Conservation (phyloP, 805 yeast species). For the Hanseniaspora taiwanica region DNA sequence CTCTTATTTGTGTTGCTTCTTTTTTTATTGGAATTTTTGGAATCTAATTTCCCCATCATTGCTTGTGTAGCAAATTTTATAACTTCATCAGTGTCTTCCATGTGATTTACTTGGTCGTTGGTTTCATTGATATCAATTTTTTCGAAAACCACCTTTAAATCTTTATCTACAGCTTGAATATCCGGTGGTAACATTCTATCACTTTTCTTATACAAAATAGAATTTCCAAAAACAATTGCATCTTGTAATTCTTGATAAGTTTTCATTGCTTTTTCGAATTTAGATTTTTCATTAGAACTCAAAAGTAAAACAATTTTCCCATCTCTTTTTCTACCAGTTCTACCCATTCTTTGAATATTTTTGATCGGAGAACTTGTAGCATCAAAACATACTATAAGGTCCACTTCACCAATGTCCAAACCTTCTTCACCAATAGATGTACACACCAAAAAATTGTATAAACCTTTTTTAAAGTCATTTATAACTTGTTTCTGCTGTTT, state of each 20-base stretch:
- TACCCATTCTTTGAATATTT: constrained; percentile 90
- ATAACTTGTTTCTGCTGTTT: constrained; percentile 73
- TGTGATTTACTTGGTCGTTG: constrained; percentile 38
- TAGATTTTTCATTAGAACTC: constrained; percentile 62
- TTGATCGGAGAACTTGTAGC: constrained; percentile 89
- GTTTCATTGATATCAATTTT: constrained; percentile 60
- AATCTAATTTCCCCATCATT: constrained; percentile 32
- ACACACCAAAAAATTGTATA: constrained; percentile 72
- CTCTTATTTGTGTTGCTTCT: constrained; percentile 8
- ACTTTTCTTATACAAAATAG: constrained; percentile 31
- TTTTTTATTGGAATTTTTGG: constrained; percentile 10
- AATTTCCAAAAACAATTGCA: constrained; percentile 34
- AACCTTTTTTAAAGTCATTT: constrained; percentile 57
- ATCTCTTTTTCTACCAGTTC: constrained; percentile 91
- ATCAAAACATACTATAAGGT: constrained; percentile 82
- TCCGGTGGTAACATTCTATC: constrained; percentile 57
- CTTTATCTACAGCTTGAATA: constrained; percentile 29
- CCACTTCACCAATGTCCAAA: constrained; percentile 95
- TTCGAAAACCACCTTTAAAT: constrained; percentile 8
- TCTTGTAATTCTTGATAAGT: constrained; percentile 71
- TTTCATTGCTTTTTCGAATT: constrained; percentile 73
- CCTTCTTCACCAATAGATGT: constrained; percentile 99
- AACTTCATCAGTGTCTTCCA: constrained; percentile 55
- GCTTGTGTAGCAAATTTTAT: constrained; percentile 54
- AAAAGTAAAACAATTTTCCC: constrained; percentile 70